phyloP scores from a whole-genome alignment of 2,329 filamentous ascomycete species.

The Xylaria arbuscula region DNA sequence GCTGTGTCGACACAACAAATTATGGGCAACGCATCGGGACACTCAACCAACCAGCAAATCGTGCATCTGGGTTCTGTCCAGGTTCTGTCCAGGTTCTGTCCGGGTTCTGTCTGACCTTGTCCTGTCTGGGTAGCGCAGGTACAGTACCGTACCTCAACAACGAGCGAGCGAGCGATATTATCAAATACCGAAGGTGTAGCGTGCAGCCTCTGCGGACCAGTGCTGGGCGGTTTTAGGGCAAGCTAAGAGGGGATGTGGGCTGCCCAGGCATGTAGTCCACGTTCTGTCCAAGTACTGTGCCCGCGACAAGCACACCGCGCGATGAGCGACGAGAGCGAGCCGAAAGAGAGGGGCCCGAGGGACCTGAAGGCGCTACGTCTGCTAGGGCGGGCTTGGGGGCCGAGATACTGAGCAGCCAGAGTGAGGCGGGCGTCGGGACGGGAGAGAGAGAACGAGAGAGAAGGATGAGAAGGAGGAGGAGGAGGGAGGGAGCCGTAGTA shows the following conservation, averaged over 20 bases:
- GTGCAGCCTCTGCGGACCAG: conserved; percentile 14
- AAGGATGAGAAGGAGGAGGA: neutral
- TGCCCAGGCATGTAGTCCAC: neutral
- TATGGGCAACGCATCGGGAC: conserved; percentile 30
- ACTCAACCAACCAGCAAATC: conserved; percentile 30
- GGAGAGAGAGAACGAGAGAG: neutral
- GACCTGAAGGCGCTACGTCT: conserved; percentile 17
- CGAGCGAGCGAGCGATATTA: conserved; percentile 14
- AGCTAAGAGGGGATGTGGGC: conserved; percentile 33
- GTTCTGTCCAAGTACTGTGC: neutral
- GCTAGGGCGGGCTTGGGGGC: conserved; percentile 31
- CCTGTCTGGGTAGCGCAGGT: neutral
- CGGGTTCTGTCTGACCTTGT: no score
- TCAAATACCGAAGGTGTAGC: conserved; percentile 27
- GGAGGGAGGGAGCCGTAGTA: neutral
- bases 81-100: no score
- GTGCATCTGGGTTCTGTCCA: conserved; percentile 12
- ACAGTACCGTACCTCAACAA: neutral
- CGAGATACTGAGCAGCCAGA: conserved; percentile 12
- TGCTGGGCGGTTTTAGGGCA: conserved; percentile 29
- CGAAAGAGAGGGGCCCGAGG: conserved; percentile 27
- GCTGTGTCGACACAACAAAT: conserved; percentile 25
- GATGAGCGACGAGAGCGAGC: conserved; percentile 12
- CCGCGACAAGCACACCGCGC: conserved; percentile 10
- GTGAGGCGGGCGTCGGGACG: conserved; percentile 19